Conservation (phyloP, 2,329 filamentous ascomycete genomes). For the Ophioceras dolichostomum region DNA sequence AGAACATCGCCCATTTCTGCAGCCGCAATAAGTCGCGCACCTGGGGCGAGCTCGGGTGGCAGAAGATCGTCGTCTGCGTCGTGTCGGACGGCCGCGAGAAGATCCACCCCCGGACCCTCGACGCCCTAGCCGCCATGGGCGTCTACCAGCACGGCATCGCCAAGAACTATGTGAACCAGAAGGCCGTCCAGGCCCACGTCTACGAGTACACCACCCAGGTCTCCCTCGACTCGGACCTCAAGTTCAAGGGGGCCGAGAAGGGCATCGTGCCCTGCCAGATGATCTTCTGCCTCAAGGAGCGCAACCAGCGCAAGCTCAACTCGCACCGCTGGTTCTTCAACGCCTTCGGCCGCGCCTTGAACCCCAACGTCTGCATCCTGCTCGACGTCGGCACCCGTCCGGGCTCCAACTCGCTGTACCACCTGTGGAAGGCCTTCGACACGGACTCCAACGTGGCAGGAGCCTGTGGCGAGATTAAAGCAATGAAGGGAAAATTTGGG, state of each 20-base stretch:
- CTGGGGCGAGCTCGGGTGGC: constrained; percentile 95
- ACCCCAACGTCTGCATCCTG: constrained; percentile 92
- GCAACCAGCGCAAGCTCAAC: constrained; percentile 95
- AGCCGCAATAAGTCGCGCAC: constrained; percentile 82
- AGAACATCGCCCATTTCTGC: constrained; percentile 96
- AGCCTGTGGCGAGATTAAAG: constrained; percentile 94
- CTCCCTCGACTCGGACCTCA: constrained; percentile 85
- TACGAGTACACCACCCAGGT: constrained; percentile 99
- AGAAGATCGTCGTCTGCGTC: constrained; percentile 97
- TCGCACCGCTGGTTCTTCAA: constrained; percentile 99
- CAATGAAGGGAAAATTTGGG: constrained; percentile 81
- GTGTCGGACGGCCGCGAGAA: constrained; percentile 85
- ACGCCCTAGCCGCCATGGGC: constrained; percentile 90
- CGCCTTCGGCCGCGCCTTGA: constrained; percentile 82
- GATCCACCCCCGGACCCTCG: constrained; percentile 85
- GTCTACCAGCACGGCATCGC: constrained; percentile 98
- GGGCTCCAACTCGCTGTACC: constrained; percentile 81
- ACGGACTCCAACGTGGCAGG: constrained; percentile 95
- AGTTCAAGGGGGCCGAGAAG: constrained; percentile 98
- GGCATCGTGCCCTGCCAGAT: constrained; percentile 97
- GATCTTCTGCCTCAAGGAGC: constrained; percentile 97
- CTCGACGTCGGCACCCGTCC: constrained; percentile 94
- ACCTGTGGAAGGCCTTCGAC: constrained; percentile 98
- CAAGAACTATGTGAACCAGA: constrained; percentile 95
- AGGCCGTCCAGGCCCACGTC: constrained; percentile 89